A percentile compares a stretch with the other conserved stretches of the same genome.
These are phyloP conservation scores for Apiospora sp. DNA, from an alignment of 2,329 filamentous ascomycete species.

Conservation along the genomic window DNA sequence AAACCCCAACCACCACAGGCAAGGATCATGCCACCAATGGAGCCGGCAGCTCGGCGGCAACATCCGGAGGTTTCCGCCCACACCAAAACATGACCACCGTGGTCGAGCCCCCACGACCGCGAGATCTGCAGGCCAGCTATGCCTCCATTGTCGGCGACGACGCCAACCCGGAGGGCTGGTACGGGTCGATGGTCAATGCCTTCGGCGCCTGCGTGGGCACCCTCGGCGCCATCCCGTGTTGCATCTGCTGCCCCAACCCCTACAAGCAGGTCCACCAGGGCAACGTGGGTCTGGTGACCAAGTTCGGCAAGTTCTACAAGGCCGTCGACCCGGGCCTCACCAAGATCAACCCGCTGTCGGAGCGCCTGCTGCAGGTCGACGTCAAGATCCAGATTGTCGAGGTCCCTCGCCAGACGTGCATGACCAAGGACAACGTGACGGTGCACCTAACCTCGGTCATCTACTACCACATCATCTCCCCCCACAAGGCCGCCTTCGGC, in stretches of 20 bases:
- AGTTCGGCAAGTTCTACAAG: slow-evolving; percentile 93
- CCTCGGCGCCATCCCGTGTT: slow-evolving; percentile 88
- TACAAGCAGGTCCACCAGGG: slow-evolving; percentile 93
- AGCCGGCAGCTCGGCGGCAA: slow-evolving; percentile 4
- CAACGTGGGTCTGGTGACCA: slow-evolving; percentile 93
- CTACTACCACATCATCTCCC: slow-evolving; percentile 96
- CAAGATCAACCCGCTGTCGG: slow-evolving; percentile 95
- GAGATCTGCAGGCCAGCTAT: slow-evolving; percentile 87
- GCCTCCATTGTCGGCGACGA: slow-evolving; percentile 71
- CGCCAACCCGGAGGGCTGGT: slow-evolving; percentile 82
- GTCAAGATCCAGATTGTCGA: slow-evolving; percentile 99
- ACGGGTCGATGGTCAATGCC: slow-evolving; percentile 81
- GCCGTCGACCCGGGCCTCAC: slow-evolving; percentile 96
- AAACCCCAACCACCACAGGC: background rate
- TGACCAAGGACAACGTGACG: slow-evolving; percentile 99
- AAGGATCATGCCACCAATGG: slow-evolving; percentile 20
- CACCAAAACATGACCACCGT: slow-evolving; percentile 61
- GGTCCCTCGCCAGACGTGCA: slow-evolving; percentile 95
- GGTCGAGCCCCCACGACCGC: slow-evolving; percentile 81
- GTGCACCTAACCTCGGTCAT: slow-evolving; percentile 95
- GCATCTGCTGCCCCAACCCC: slow-evolving; percentile 90
- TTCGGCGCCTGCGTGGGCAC: slow-evolving; percentile 80
- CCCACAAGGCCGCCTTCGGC: slow-evolving; percentile 96
- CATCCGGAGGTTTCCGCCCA: slow-evolving; percentile 54
- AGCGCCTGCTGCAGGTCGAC: slow-evolving; percentile 89